phyloP scores from a whole-genome alignment of 257 asterid species.

The Ilex aquifolium region DNA sequence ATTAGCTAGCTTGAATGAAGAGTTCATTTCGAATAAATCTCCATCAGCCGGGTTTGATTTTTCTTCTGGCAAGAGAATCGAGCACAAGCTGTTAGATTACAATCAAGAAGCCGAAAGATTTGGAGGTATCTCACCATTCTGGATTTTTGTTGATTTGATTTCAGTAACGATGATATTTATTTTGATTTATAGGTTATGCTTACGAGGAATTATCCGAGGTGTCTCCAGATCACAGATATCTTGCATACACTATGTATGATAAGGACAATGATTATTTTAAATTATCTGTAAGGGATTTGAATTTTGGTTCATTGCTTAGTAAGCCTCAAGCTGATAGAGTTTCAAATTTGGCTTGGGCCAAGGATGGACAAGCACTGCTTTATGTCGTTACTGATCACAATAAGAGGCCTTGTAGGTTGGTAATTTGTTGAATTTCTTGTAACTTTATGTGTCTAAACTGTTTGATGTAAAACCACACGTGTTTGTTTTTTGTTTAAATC shows the following conservation, averaged over 20 bases:
- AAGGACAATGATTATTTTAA: slow-evolving; percentile 75
- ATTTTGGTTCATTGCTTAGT: slow-evolving; percentile 65
- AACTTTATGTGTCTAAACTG: slow-evolving; percentile 6
- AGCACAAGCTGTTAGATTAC: slow-evolving; percentile 88
- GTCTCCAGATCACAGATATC: slow-evolving; percentile 91
- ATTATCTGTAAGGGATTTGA: slow-evolving; percentile 76
- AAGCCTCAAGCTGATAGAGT: slow-evolving; percentile 85
- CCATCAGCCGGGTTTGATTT: slow-evolving; percentile 95
- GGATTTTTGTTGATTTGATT: neutral
- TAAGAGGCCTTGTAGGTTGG: slow-evolving; percentile 86
- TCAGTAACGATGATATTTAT: slow-evolving; percentile 5
- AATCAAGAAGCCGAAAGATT: slow-evolving; percentile 91
- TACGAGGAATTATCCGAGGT: slow-evolving; percentile 85
- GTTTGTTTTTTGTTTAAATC: slow-evolving; percentile 15
- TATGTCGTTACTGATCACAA: slow-evolving; percentile 77
- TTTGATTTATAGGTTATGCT: slow-evolving; percentile 57
- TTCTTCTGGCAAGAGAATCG: slow-evolving; percentile 79
- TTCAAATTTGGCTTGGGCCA: slow-evolving; percentile 90
- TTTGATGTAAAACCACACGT: slow-evolving; percentile 7
- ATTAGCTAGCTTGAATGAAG: slow-evolving; percentile 71
- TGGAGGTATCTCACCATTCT: slow-evolving; percentile 46
- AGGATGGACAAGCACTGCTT: slow-evolving; percentile 66
- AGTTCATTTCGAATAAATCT: slow-evolving; percentile 74
- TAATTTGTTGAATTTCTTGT: slow-evolving; percentile 8
- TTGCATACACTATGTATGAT: slow-evolving; percentile 94